A percentile compares a stretch with the other conserved stretches of the same genome.
These are phyloP conservation scores for Cladosporium sp. DNA, from an alignment of 2,329 filamentous ascomycete species.

Conservation along the genomic window DNA sequence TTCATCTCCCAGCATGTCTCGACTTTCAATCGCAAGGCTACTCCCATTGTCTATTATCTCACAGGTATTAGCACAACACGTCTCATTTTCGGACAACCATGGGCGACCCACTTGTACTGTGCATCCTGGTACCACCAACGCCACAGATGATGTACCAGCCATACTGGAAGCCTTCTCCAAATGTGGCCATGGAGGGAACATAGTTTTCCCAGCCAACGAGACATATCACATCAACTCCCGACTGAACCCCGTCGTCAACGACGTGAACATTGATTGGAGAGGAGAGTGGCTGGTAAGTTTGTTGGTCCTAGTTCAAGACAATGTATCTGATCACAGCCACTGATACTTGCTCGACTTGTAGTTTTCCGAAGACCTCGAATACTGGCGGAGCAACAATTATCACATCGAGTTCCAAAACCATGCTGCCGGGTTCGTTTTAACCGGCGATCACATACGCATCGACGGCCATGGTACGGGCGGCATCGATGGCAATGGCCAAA, in stretches of 20 bases:
- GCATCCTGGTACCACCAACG: background rate
- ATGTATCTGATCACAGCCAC: background rate
- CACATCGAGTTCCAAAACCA: constrained; percentile 58
- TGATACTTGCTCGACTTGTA: background rate
- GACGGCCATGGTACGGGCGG: constrained; percentile 55
- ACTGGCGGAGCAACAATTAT: constrained; percentile 56
- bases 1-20: background rate
- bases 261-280: constrained; percentile 54
- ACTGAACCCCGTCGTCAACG: constrained; percentile 51
- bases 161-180: constrained; percentile 43
- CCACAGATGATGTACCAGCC: constrained; percentile 41
- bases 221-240: constrained; percentile 54
- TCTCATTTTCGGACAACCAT: background rate
- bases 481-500: constrained; percentile 56
- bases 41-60: background rate
- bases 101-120: background rate
- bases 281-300: constrained; percentile 45
- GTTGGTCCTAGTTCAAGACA: background rate
- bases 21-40: background rate
- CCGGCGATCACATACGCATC: constrained; percentile 53
- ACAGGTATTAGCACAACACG: background rate
- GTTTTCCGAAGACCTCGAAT: constrained; percentile 36
- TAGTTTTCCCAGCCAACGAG: constrained; percentile 53
- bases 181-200: constrained; percentile 44
- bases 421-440: constrained; percentile 54